A percentile compares a stretch with the other conserved stretches of the same genome.
Conservation (phyloP, 176 grass and related monocot genomes). For the Echinochloa phyllopogon region DNA sequence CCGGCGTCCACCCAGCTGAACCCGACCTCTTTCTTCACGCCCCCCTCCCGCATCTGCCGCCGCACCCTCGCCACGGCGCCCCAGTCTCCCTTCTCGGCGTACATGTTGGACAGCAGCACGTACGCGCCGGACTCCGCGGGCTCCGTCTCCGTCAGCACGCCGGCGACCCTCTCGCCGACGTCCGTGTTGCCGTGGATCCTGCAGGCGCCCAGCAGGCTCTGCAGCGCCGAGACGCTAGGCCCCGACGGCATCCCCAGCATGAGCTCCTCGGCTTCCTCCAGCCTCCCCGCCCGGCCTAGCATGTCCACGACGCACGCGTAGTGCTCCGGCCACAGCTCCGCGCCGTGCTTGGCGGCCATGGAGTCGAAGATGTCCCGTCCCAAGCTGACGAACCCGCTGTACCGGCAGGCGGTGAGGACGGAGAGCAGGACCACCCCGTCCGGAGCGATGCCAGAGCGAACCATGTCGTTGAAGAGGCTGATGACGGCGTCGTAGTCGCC, state of each 20-base stretch:
- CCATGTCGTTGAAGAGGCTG: constrained; percentile 70
- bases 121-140: constrained; percentile 68
- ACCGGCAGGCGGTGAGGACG: constrained; percentile 73
- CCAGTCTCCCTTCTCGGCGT: constrained; percentile 78
- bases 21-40: constrained; percentile 78
- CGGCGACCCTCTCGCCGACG: constrained; percentile 60
- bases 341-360: constrained; percentile 45
- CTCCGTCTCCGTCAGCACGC: constrained; percentile 50
- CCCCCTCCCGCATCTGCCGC: constrained; percentile 68
- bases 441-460: constrained; percentile 43
- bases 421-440: constrained; percentile 73
- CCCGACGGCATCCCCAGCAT: constrained; percentile 48
- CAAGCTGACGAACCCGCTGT: constrained; percentile 59
- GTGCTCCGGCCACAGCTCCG: constrained; percentile 82
- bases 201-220: constrained; percentile 82
- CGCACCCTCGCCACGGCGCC: constrained; percentile 65
- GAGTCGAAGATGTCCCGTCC: constrained; percentile 65
- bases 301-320: constrained; percentile 84
- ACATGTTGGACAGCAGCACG: constrained; percentile 86
- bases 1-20: constrained; percentile 91
- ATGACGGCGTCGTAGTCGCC: constrained; percentile 60
- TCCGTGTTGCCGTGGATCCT: constrained; percentile 64
- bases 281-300: constrained; percentile 69
- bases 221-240: constrained; percentile 69
- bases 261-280: constrained; percentile 77